These are phyloP conservation scores for Wickerhamomyces chambardii DNA, from an alignment of 805 yeast species.

Conservation along the genomic window DNA sequence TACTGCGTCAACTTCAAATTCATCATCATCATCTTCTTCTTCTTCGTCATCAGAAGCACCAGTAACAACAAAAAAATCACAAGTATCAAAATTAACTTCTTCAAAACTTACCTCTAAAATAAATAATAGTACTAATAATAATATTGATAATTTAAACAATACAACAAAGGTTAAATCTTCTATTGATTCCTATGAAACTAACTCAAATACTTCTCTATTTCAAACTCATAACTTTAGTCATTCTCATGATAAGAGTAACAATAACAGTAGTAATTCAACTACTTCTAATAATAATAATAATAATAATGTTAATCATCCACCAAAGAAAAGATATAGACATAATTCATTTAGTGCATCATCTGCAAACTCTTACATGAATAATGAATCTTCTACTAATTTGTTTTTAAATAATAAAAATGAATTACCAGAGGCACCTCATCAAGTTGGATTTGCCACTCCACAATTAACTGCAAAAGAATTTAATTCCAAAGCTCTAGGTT, in stretches of 20 bases:
- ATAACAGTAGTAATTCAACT: slow-evolving; percentile 1
- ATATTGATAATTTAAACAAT: not conserved
- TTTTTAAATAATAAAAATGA: slow-evolving; percentile 4
- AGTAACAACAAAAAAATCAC: too few relatives aligned
- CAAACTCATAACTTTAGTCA: slow-evolving; percentile 11
- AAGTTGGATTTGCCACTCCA: slow-evolving; percentile 78
- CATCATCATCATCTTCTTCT: too few relatives aligned
- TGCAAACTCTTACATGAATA: slow-evolving; percentile 23
- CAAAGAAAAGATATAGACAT: slow-evolving; percentile 24
- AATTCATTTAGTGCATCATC: slow-evolving; percentile 36
- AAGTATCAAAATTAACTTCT: too few relatives aligned
- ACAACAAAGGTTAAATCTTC: slow-evolving; percentile 3
- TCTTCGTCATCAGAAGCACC: too few relatives aligned
- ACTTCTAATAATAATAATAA: not conserved
- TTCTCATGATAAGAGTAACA: not conserved
- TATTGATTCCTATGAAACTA: slow-evolving; percentile 6
- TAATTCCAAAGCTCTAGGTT: slow-evolving; percentile 21
- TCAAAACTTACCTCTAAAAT: too few relatives aligned
- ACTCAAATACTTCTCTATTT: slow-evolving; percentile 20
- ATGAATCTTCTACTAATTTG: not conserved
- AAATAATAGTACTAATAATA: too few relatives aligned
- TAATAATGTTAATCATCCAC: slow-evolving; percentile 2
- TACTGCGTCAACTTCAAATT: too few relatives aligned
- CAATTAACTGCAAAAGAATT: slow-evolving; percentile 48
- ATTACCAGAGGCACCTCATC: slow-evolving; percentile 44